These are phyloP conservation scores for Myxozyma vanderwaltii DNA, from an alignment of 805 yeast species.

Conservation along the genomic window DNA sequence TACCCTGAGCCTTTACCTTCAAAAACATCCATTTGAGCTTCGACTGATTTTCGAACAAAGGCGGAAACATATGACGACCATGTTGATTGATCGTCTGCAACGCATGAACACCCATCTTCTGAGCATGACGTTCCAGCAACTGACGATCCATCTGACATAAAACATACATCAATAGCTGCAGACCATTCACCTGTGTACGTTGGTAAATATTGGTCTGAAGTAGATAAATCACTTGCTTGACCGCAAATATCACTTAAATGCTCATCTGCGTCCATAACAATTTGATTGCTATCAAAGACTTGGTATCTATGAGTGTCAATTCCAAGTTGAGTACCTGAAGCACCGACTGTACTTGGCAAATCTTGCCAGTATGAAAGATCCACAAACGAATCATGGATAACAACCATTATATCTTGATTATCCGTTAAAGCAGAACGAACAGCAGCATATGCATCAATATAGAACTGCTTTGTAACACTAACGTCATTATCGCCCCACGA, in stretches of 20 bases:
- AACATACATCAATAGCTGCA: slow-evolving; percentile 57
- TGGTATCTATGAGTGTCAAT: slow-evolving; percentile 91
- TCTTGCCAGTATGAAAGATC: slow-evolving; percentile 63
- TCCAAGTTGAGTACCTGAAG: slow-evolving; percentile 57
- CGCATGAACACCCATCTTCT: slow-evolving; percentile 59
- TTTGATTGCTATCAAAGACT: slow-evolving; percentile 62
- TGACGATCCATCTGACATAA: slow-evolving; percentile 56
- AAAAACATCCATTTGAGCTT: slow-evolving; percentile 86
- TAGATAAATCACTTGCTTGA: slow-evolving; percentile 3
- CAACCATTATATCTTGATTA: slow-evolving; percentile 51
- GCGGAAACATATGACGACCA: slow-evolving; percentile 63
- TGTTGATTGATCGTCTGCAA: slow-evolving; percentile 47
- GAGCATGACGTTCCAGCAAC: slow-evolving; percentile 84
- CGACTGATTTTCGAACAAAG: slow-evolving; percentile 70
- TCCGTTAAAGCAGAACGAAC: slow-evolving; percentile 54
- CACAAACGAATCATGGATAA: slow-evolving; percentile 84
- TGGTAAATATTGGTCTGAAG: slow-evolving; percentile 39
- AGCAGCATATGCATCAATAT: slow-evolving; percentile 61
- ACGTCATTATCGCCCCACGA: slow-evolving; percentile 51
- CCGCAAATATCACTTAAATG: slow-evolving; percentile 21
- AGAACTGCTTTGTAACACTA: slow-evolving; percentile 60
- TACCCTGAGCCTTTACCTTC: slow-evolving; percentile 70
- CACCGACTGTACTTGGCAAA: slow-evolving; percentile 43
- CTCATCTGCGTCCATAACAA: slow-evolving; percentile 18
- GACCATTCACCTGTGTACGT: slow-evolving; percentile 78